Evolutionary conservation across 2,329 filamentous ascomycete genomes (phyloP), one percentile per base, ranked within the genome.

Genomic region (Fonsecaea pedrosoi): DNA sequence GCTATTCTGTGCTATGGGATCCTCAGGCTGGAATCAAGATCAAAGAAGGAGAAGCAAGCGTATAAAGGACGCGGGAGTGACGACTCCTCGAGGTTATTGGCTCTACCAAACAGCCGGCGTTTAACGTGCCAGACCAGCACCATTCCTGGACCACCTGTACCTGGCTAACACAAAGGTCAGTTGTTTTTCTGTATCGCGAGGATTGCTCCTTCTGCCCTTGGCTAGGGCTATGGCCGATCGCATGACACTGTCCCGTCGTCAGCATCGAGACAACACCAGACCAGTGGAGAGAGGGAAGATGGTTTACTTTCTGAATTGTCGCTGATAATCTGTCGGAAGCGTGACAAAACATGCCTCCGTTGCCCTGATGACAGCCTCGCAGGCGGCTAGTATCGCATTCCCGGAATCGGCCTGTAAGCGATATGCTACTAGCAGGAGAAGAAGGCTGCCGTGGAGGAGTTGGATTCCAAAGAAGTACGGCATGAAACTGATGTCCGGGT

Each of bases 391-490:
- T 1, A 84, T 82, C 9, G 66, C 68, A 3, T 61, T 57, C 1
- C 68, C 70, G 3, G 68, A 68, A 55, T 71, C 64, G 37, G 57
- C 59, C 2, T 78, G 80, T 80, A 84, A 82, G 7, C 82, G 77
- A 68, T 85, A 83, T 8, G 82, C 82, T 58, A 84, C 82, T 0
- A 84, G 72, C 2, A 84, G 74, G 5, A 85, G 74, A 21, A 84
- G 81, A 57, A 84, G 83, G 68, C 82, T 84, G 0, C 83, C 82
- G 59, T 84, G 82, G 3, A 85, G 75, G 0, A 85, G 75, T 63
- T 85, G 86, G 7, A 84, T 84, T 0, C 83, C 82, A 60, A 84
- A 84, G 2, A 85, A 75, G 69, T 84, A 85, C 1, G 83, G 82
- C 81, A 84, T 84, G 60, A 84, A 85, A 0, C 79, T 81, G 37